Evolutionary conservation across 768 basidiomycete species (phyloP).

Genomic region (Crepidotus variabilis): DNA sequence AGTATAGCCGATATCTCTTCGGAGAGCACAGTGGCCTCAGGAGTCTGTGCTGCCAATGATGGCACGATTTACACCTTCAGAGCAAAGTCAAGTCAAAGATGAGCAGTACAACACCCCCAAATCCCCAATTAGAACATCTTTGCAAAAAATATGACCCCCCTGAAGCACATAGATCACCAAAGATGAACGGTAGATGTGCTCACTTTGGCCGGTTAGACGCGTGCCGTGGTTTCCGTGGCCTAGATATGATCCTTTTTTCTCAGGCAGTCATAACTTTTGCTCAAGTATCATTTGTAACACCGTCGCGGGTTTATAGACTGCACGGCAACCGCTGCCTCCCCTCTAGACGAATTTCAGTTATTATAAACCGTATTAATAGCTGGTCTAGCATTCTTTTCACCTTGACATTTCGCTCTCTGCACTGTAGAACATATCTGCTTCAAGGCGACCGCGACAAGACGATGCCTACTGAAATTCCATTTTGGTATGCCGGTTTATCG

Average conservation of each 20-base stretch:
- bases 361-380: not conserved
- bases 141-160: not conserved
- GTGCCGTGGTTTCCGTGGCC: not conserved
- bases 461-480: conserved; percentile 43
- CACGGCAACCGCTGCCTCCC: not conserved
- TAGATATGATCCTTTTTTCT: not conserved
- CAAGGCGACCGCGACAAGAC: conserved; percentile 6
- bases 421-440: conserved; percentile 17
- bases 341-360: not conserved
- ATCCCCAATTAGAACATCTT: not conserved
- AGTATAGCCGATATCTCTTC: not conserved
- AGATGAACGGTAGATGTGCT: not conserved
- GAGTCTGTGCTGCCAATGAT: not conserved
- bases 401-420: conserved; percentile 1
- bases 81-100: not conserved
- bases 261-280: conserved; percentile 4
- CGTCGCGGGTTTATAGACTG: not conserved
- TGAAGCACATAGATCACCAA: not conserved
- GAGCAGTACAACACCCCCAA: not conserved
- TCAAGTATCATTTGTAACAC: not conserved
- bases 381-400: conserved; percentile 1
- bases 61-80: not conserved
- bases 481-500: conserved; percentile 35
- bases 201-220: not conserved
- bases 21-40: not conserved